A percentile compares a stretch with the other conserved stretches of the same genome.
phyloP scores from a whole-genome alignment of 2,329 filamentous ascomycete genomes.

The Xylaria sp. region DNA sequence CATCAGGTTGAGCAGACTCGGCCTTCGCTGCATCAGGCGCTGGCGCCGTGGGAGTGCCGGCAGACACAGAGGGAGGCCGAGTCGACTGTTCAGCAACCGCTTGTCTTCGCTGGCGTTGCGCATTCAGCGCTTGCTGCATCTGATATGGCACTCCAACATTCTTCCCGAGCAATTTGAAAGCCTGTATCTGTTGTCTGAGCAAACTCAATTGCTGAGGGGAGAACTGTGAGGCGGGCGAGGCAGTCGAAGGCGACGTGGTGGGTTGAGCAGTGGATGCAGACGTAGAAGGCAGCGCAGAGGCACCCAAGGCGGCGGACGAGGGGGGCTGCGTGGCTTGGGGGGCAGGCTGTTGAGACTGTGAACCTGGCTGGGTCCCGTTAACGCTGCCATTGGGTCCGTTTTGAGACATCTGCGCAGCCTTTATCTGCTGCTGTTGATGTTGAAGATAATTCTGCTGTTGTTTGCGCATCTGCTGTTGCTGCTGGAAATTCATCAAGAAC shows the following conservation, averaged over 20 bases:
- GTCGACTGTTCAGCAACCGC: constrained; percentile 55
- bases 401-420: constrained; percentile 51
- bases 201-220: constrained; percentile 77
- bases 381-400: constrained; percentile 57
- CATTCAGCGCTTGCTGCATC: constrained; percentile 82
- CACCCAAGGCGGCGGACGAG: constrained; percentile 40
- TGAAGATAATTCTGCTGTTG: constrained; percentile 61
- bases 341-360: constrained; percentile 41
- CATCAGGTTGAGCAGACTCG: constrained; percentile 39
- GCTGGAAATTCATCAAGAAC: constrained; percentile 73
- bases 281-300: constrained; percentile 44
- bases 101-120: constrained; percentile 68
- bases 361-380: constrained; percentile 52
- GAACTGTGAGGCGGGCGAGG: constrained; percentile 58
- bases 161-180: constrained; percentile 88
- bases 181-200: constrained; percentile 83
- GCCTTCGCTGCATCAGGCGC: constrained; percentile 38
- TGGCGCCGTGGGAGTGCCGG: constrained; percentile 48
- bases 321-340: constrained; percentile 41
- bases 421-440: constrained; percentile 46
- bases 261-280: constrained; percentile 35
- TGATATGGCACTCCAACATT: constrained; percentile 78
- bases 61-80: constrained; percentile 39
- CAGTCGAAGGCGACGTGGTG: constrained; percentile 37
- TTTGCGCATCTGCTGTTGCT: constrained; percentile 62